A percentile compares a stretch with the other conserved stretches of the same genome.
These are phyloP conservation scores for Lactarius indigo DNA, from an alignment of 768 basidiomycete genomes.

Conservation along the genomic window DNA sequence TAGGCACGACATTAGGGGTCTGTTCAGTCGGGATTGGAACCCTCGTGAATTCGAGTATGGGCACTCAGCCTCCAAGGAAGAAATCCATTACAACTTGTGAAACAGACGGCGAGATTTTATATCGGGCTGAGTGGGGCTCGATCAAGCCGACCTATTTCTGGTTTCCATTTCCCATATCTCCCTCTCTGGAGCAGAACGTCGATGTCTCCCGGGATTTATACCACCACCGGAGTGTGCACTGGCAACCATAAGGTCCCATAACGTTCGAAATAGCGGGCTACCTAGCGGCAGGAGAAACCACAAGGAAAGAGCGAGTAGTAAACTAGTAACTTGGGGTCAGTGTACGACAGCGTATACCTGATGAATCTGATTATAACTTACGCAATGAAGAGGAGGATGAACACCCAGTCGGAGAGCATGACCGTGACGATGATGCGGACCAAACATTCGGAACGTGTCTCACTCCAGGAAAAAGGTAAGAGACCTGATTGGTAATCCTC, in stretches of 20 bases:
- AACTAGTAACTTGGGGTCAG: constrained; percentile 34
- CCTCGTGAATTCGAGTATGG: constrained; percentile 2
- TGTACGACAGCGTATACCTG: background rate
- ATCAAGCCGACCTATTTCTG: constrained; percentile 34
- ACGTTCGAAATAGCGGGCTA: constrained; percentile 41
- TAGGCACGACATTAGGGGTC: background rate
- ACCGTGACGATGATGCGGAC: background rate
- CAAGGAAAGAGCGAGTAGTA: constrained; percentile 49
- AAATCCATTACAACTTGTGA: background rate
- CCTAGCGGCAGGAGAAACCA: constrained; percentile 70
- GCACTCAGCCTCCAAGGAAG: background rate
- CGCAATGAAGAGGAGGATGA: background rate
- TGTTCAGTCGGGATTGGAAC: background rate
- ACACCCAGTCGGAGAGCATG: constrained; percentile 1
- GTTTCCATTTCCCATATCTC: constrained; percentile 63
- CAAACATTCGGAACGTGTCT: background rate
- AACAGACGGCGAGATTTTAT: background rate
- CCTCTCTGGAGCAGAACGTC: constrained; percentile 42
- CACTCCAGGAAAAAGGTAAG: background rate
- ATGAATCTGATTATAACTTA: background rate
- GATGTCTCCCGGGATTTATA: constrained; percentile 33
- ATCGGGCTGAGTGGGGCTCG: constrained; percentile 5
- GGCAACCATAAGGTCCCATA: constrained; percentile 42
- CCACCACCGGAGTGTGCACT: constrained; percentile 35
- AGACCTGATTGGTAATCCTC: constrained; percentile 8